Evolutionary conservation across 1,139 yeast species (phyloP).

Genomic region (Diutina siamensis): DNA sequence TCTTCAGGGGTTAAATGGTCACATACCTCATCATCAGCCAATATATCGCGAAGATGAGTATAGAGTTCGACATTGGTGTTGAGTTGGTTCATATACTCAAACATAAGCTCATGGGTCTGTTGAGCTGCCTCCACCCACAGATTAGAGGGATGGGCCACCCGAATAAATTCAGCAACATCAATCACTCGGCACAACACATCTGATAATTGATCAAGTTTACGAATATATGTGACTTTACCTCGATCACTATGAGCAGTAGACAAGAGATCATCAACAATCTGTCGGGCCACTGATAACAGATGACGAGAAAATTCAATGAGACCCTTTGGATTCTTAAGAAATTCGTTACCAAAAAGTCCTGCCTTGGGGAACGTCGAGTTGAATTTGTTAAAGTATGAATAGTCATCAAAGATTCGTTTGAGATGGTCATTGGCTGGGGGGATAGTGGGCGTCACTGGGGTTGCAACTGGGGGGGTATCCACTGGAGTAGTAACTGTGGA

Average conservation of each 20-base stretch:
- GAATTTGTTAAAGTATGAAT: constrained; percentile 27
- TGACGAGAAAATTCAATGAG: constrained; percentile 52
- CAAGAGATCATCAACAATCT: constrained; percentile 45
- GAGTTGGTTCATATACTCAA: constrained; percentile 85
- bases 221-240: constrained; percentile 44
- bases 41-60: constrained; percentile 41
- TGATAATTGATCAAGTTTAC: constrained; percentile 71
- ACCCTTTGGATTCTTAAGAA: constrained; percentile 59
- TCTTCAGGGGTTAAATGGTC: constrained; percentile 54
- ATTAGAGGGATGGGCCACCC: constrained; percentile 76
- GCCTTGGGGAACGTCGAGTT: constrained; percentile 19
- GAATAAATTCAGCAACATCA: constrained; percentile 84
- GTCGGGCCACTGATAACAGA: constrained; percentile 54
- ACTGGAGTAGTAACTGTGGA: too few species aligned
- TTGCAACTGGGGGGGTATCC: too few species aligned
- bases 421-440: background rate
- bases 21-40: constrained; percentile 30
- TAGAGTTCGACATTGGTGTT: constrained; percentile 78
- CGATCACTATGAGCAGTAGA: constrained; percentile 27
- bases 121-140: constrained; percentile 75
- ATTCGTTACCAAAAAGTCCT: constrained; percentile 70
- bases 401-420: constrained; percentile 30
- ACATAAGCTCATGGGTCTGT: constrained; percentile 77
- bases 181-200: constrained; percentile 87
- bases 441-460: background rate